Evolutionary conservation across 768 basidiomycete species (phyloP), one percentile per base, ranked within the genome.

Genomic region (Tylopilus sp.): DNA sequence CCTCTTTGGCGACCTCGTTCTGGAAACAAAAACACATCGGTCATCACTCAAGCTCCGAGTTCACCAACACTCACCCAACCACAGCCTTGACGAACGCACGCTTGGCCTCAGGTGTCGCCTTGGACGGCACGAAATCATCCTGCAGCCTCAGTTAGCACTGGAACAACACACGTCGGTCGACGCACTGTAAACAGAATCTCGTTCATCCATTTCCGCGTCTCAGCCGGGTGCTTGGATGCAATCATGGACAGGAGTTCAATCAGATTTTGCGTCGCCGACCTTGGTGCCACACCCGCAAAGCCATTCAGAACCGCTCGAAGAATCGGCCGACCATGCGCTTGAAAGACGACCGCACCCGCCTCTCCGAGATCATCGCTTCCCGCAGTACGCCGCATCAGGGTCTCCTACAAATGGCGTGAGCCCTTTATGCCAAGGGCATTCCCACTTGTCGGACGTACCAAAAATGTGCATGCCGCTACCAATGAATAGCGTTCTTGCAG

Each of bases 401-500:
- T 78, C 26, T 75, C 75, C 88, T 92, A 52, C 18, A 31, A 10
- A 39, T 11, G 15, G 3, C 15, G 4, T 38, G 23, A 50, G 53
- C 23, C 33, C 44, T 41, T 30, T n/a, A 36, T 17, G 31, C 40
- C 21, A 22, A 50, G 22, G 41, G 50, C 23, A 12, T 33, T 8
- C 43, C 25, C 21, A 40, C 36, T 13, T 2, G 12, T 35, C 12
- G 6, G 18, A 75, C 86, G 41, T 57, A 94, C 94, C 56, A 95
- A 69, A 65, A 95, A 97, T 40, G 79, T 86, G 57, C 85, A 85
- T 4, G 90, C 87, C 1, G 88, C 79, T 2, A 89, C 88, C 9
- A 95, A 74, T 0, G 90, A 90, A 66, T 93, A 95, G 33, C 91
- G 77, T 62, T 95, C 91, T 66, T 91, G 89, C 20, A 92, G 67